phyloP scores from a whole-genome alignment of 148 eudicot genomes.

The Mesembryanthemum crystallinum region DNA sequence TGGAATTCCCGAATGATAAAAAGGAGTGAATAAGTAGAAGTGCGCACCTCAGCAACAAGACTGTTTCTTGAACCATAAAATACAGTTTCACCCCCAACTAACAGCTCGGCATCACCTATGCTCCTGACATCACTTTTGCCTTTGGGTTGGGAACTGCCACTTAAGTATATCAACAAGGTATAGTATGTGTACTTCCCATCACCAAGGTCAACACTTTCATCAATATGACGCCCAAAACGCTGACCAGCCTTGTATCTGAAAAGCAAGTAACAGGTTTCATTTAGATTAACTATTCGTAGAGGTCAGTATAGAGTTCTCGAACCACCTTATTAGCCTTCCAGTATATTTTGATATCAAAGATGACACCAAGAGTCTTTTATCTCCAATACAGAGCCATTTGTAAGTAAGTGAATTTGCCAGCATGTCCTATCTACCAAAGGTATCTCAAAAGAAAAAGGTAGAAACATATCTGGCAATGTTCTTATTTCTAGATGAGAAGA shows the following conservation, averaged over 20 bases:
- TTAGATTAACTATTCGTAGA: background rate
- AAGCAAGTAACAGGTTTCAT: slow-evolving; percentile 12
- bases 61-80: slow-evolving; percentile 77
- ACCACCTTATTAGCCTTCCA: too few species aligned
- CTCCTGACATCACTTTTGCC: slow-evolving; percentile 42
- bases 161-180: slow-evolving; percentile 78
- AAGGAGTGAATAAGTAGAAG: background rate
- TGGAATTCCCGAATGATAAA: background rate
- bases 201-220: slow-evolving; percentile 85
- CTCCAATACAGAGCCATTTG: background rate
- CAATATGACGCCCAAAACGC: slow-evolving; percentile 88
- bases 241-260: slow-evolving; percentile 87
- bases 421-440: background rate
- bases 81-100: slow-evolving; percentile 96
- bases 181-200: slow-evolving; percentile 72
- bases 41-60: slow-evolving; percentile 76
- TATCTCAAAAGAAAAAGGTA: background rate
- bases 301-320: too few species aligned
- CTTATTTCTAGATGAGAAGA: background rate
- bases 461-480: background rate
- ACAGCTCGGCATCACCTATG: slow-evolving; percentile 42
- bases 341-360: too few species aligned
- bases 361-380: too few species aligned
- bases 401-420: background rate
- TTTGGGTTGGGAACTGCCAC: slow-evolving; percentile 58